A percentile compares a stretch with the other conserved stretches of the same genome.
These are phyloP conservation scores for Asterophora lycoperdoides DNA, from an alignment of 768 basidiomycete genomes.

Conservation along the genomic window DNA sequence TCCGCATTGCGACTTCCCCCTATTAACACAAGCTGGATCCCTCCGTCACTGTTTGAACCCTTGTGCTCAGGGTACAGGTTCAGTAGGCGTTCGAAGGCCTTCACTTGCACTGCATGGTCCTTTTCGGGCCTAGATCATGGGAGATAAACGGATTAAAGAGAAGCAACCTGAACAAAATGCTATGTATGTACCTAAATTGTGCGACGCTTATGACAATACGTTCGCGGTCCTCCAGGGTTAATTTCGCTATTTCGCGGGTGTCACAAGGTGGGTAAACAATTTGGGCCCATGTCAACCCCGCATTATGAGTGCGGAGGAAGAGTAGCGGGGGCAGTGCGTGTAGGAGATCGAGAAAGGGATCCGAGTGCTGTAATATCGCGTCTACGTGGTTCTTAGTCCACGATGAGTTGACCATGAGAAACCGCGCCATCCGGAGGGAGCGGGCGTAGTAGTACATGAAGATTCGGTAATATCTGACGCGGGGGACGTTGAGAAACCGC, in stretches of 20 bases:
- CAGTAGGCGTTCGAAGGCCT: constrained; percentile 60
- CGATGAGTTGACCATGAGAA: constrained; percentile 91
- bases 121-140: constrained; percentile 78
- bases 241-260: constrained; percentile 62
- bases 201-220: constrained; percentile 80
- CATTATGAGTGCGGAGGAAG: constrained; percentile 23
- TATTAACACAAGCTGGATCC: constrained; percentile 66
- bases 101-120: constrained; percentile 79
- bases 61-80: constrained; percentile 55
- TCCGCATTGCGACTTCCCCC: constrained; percentile 81
- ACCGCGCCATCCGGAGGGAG: constrained; percentile 67
- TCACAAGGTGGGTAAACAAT: constrained; percentile 94
- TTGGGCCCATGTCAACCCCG: constrained; percentile 26
- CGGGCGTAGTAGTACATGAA: constrained; percentile 81
- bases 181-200: constrained; percentile 73
- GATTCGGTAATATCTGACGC: constrained; percentile 75
- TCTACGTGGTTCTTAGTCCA: constrained; percentile 91
- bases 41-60: constrained; percentile 13
- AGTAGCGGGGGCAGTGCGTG: constrained; percentile 42
- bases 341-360: constrained; percentile 43
- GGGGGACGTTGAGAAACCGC: not conserved
- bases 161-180: not conserved
- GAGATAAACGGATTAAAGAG: not conserved
- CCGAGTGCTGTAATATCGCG: constrained; percentile 58
- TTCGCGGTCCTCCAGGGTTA: constrained; percentile 50